A percentile compares a stretch with the other conserved stretches of the same genome.
Evolutionary conservation across 768 basidiomycete species (phyloP).

Genomic region (Russula griseocarnosa): DNA sequence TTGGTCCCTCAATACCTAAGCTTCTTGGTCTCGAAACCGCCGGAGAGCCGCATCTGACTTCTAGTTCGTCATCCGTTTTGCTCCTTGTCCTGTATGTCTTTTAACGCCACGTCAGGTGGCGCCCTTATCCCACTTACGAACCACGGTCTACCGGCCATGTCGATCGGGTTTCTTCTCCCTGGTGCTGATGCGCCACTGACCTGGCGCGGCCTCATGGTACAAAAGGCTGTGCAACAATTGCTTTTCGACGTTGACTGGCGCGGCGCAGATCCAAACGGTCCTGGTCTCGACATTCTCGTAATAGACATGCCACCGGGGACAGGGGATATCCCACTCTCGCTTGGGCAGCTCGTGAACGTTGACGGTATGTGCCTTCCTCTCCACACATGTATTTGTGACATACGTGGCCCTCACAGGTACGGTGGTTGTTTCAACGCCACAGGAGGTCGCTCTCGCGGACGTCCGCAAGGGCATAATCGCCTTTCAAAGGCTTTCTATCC

Average conservation of each 20-base stretch:
- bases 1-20: slow-evolving; percentile 91
- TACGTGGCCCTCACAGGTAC: slow-evolving; percentile 52
- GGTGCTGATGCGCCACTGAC: slow-evolving; percentile 75
- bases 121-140: slow-evolving; percentile 79
- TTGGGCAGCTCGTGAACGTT: slow-evolving; percentile 81
- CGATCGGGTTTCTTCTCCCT: slow-evolving; percentile 92
- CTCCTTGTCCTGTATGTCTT: neutral
- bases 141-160: slow-evolving; percentile 91
- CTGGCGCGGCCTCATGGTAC: slow-evolving; percentile 98
- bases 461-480: slow-evolving; percentile 90
- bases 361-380: slow-evolving; percentile 53
- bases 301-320: slow-evolving; percentile 98
- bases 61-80: slow-evolving; percentile 43
- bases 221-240: slow-evolving; percentile 94
- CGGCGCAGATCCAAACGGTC: slow-evolving; percentile 35
- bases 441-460: slow-evolving; percentile 89
- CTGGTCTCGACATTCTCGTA: slow-evolving; percentile 76
- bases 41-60: slow-evolving; percentile 74
- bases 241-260: slow-evolving; percentile 96
- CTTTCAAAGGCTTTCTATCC: slow-evolving; percentile 84
- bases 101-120: slow-evolving; percentile 43
- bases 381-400: neutral
- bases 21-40: slow-evolving; percentile 81
- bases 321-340: slow-evolving; percentile 88
- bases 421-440: slow-evolving; percentile 92